Conservation (phyloP, 2,329 filamentous ascomycete species). For the Penicillium sp. region DNA sequence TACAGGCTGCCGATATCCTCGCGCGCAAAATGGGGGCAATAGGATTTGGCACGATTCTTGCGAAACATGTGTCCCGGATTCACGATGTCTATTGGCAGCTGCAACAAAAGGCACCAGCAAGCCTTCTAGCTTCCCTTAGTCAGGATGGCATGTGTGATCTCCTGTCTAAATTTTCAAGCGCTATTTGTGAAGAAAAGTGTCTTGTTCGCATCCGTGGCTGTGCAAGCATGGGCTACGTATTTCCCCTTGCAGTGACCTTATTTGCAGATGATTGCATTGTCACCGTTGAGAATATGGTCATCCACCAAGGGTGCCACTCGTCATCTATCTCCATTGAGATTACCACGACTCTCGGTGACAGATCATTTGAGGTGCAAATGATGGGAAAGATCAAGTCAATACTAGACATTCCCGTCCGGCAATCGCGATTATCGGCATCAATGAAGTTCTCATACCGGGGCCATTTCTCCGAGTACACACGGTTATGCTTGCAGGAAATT, state of each 20-base stretch:
- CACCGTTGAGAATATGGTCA: background rate
- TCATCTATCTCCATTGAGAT: background rate
- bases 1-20: background rate
- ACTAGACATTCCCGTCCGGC: background rate
- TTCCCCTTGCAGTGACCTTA: background rate
- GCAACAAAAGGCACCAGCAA: background rate
- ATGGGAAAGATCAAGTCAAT: background rate
- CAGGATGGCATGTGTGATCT: background rate
- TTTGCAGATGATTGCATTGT: slow-evolving; percentile 2
- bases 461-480: no score
- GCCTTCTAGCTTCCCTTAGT: background rate
- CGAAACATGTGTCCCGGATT: background rate
- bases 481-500: no score
- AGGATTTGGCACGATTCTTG: background rate
- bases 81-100: background rate
- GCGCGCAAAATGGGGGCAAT: background rate
- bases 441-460: background rate
- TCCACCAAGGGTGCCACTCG: background rate
- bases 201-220: background rate
- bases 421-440: background rate
- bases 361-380: background rate
- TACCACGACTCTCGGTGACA: background rate
- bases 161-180: background rate
- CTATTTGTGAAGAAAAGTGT: background rate
- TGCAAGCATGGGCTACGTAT: background rate